Evolutionary conservation across 1,284 basidiomycete genomes (phyloP).

Genomic region (Boletus smithii): DNA sequence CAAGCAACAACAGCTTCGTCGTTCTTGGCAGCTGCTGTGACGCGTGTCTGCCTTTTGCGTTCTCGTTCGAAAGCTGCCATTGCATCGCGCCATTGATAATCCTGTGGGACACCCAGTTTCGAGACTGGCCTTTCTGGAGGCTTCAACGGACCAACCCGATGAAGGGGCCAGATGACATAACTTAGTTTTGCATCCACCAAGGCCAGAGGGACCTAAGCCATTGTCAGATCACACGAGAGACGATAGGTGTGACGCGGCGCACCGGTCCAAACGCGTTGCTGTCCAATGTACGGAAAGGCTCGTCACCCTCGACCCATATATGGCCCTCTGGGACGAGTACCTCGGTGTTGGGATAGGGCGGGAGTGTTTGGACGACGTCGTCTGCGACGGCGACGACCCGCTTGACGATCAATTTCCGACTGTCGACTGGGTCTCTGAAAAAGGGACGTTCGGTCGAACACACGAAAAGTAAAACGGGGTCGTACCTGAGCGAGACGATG

Average conservation of each 20-base stretch:
- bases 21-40: conserved; percentile 24
- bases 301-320: conserved; percentile 70
- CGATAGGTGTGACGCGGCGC: conserved; percentile 14
- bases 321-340: conserved; percentile 59
- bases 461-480: background rate
- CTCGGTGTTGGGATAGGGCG: conserved; percentile 62
- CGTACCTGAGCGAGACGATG: conserved; percentile 59
- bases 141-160: conserved; percentile 47
- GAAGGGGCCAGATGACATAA: conserved; percentile 59
- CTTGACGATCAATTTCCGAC: conserved; percentile 56
- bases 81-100: conserved; percentile 43
- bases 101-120: conserved; percentile 27
- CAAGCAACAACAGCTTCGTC: conserved; percentile 2
- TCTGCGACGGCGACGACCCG: conserved; percentile 65
- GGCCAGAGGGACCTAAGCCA: conserved; percentile 52
- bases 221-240: background rate
- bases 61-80: conserved; percentile 47
- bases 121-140: conserved; percentile 24
- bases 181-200: conserved; percentile 61
- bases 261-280: conserved; percentile 75
- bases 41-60: conserved; percentile 42
- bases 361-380: conserved; percentile 62
- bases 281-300: conserved; percentile 51
- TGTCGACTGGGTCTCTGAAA: conserved; percentile 60
- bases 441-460: too few relatives aligned